phyloP scores from a whole-genome alignment of 2,329 filamentous ascomycete genomes.

The Penicillium occitanis region DNA sequence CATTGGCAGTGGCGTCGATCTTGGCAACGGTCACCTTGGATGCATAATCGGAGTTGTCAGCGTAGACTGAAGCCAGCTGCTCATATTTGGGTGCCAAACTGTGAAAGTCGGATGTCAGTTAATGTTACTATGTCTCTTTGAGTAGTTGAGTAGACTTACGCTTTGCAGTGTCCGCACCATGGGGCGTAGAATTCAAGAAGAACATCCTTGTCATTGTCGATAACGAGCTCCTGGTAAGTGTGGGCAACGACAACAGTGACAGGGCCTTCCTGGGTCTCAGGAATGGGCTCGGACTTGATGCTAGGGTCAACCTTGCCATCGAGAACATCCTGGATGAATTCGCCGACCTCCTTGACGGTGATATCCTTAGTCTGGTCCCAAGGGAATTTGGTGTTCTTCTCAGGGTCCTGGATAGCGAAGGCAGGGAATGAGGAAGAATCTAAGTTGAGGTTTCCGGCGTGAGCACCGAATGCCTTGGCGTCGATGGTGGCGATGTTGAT shows the following conservation, averaged over 20 bases:
- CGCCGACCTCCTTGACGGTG: conserved; percentile 67
- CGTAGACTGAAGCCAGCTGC: conserved; percentile 60
- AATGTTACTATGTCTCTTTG: background rate
- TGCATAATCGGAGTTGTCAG: conserved; percentile 48
- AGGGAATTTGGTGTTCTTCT: conserved; percentile 96
- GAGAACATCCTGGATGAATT: conserved; percentile 82
- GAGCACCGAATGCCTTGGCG: conserved; percentile 87
- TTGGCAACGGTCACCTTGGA: conserved; percentile 72
- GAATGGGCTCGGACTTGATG: conserved; percentile 97
- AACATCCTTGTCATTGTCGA: conserved; percentile 94
- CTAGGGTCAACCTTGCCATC: conserved; percentile 88
- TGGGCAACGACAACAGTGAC: conserved; percentile 89
- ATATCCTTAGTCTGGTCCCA: conserved; percentile 82
- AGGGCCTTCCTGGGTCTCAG: conserved; percentile 86
- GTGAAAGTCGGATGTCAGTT: conserved; percentile 19
- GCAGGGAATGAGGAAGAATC: conserved; percentile 93
- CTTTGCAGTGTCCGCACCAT: conserved; percentile 71
- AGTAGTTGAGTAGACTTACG: conserved; percentile 42
- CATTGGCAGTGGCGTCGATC: conserved; percentile 94
- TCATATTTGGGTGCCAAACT: conserved; percentile 67
- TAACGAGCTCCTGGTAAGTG: conserved; percentile 86
- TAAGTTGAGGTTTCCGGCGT: conserved; percentile 95
- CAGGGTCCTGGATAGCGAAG: conserved; percentile 94
- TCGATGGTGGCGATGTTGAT: conserved; percentile 99
- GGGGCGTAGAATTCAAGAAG: conserved; percentile 98